A percentile compares a stretch with the other conserved stretches of the same genome.
Conservation (phyloP, 2,329 filamentous ascomycete species). For the Fusarium verticillioides region DNA sequence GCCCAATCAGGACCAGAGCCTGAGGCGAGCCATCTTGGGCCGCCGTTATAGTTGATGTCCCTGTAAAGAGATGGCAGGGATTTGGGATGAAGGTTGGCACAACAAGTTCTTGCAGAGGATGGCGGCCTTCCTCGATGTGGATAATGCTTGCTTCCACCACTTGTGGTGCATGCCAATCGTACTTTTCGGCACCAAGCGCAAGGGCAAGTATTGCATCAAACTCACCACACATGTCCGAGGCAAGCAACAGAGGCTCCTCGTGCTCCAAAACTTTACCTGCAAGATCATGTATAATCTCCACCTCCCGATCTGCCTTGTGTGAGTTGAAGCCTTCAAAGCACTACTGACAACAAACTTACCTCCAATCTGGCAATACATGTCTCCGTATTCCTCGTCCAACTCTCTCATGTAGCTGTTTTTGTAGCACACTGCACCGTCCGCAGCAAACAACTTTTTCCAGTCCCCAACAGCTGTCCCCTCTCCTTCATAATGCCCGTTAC, state of each 20-base stretch:
- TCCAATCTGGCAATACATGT: conserved; percentile 85
- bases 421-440: conserved; percentile 80
- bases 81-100: conserved; percentile 87
- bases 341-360: conserved; percentile 59
- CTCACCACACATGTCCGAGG: conserved; percentile 86
- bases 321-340: conserved; percentile 21
- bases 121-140: conserved; percentile 80
- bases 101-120: conserved; percentile 86
- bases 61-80: conserved; percentile 75
- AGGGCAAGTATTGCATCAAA: conserved; percentile 88
- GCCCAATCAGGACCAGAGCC: conserved; percentile 86
- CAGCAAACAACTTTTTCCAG: conserved; percentile 84
- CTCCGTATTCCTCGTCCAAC: conserved; percentile 83
- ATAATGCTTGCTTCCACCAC: conserved; percentile 79
- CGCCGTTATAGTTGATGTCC: conserved; percentile 44
- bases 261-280: conserved; percentile 76
- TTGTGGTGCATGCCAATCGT: conserved; percentile 75
- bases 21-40: conserved; percentile 51
- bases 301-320: conserved; percentile 75
- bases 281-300: conserved; percentile 85
- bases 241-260: conserved; percentile 71
- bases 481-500: conserved; percentile 72
- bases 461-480: conserved; percentile 62
- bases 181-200: conserved; percentile 78
- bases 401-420: conserved; percentile 86